Percentiles rank a stretch among this genome's conserved stretches.
These are phyloP conservation scores for Phytophthora litchii DNA, from an alignment of 352 stramenopile genomes.

Conservation along the genomic window DNA sequence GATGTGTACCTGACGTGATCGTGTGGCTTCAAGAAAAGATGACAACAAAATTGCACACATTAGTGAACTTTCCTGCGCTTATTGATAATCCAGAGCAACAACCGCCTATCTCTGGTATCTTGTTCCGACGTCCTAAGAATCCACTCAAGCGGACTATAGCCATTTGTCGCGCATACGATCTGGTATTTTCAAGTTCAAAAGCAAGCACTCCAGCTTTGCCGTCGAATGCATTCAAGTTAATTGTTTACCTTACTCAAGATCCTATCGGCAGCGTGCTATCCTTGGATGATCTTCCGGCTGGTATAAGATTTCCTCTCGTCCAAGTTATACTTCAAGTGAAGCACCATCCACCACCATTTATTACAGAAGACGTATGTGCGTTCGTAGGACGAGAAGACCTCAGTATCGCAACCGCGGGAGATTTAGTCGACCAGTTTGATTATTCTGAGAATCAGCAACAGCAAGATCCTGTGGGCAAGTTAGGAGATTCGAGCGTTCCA, in stretches of 20 bases:
- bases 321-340: constrained; percentile 65
- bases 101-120: constrained; percentile 2
- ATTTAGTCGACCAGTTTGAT: constrained; percentile 8
- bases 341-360: constrained; percentile 58
- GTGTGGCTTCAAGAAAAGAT: constrained; percentile 55
- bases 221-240: constrained; percentile 41
- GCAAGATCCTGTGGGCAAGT: constrained; percentile 17
- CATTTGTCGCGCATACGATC: constrained; percentile 50
- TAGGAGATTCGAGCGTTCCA: neutral
- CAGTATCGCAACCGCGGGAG: constrained; percentile 31
- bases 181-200: constrained; percentile 33
- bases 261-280: constrained; percentile 37
- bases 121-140: constrained; percentile 1
- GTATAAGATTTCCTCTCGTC: constrained; percentile 61
- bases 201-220: constrained; percentile 7
- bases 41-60: constrained; percentile 1
- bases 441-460: constrained; percentile 19
- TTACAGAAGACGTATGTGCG: constrained; percentile 56
- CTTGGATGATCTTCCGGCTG: constrained; percentile 64
- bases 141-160: constrained; percentile 41
- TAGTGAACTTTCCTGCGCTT: constrained; percentile 36
- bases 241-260: constrained; percentile 59
- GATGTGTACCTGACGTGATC: constrained; percentile 53
- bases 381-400: constrained; percentile 75
- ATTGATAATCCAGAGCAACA: constrained; percentile 8